A percentile compares a stretch with the other conserved stretches of the same genome.
phyloP scores from a whole-genome alignment of 768 basidiomycete genomes.

The Auriscalpium microsporum region DNA sequence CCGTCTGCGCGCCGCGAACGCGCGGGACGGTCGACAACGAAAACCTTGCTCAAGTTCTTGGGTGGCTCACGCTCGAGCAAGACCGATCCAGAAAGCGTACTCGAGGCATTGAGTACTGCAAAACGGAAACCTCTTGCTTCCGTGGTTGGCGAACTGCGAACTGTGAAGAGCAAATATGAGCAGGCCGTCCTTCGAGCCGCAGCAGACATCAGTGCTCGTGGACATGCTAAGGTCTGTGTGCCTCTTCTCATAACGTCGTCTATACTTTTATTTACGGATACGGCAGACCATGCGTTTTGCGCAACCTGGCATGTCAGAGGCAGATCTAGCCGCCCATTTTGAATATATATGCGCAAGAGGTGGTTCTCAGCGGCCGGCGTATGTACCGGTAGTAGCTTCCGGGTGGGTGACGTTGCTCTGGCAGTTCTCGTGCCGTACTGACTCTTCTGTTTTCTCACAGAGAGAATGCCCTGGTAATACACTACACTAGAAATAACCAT shows the following conservation, averaged over 20 bases:
- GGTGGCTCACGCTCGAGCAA: conserved; percentile 17
- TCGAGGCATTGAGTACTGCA: conserved; percentile 43
- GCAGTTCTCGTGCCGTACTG: neutral
- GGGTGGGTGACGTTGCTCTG: conserved; percentile 44
- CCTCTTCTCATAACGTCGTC: neutral
- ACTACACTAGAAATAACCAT: conserved; percentile 91
- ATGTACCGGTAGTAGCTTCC: conserved; percentile 95
- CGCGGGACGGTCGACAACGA: neutral
- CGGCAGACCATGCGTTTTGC: conserved; percentile 78
- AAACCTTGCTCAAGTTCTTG: conserved; percentile 16
- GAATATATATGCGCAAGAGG: conserved; percentile 75
- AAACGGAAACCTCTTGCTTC: conserved; percentile 48
- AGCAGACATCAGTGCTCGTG: conserved; percentile 79
- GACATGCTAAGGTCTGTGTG: conserved; percentile 65
- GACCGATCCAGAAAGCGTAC: conserved; percentile 45
- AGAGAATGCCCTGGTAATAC: conserved; percentile 83
- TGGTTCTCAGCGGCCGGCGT: conserved; percentile 85
- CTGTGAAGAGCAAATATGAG: conserved; percentile 76
- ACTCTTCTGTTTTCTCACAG: conserved; percentile 28
- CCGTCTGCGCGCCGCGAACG: conserved; percentile 9
- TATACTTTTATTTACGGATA: neutral
- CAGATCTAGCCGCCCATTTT: conserved; percentile 71
- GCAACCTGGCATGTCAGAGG: conserved; percentile 46
- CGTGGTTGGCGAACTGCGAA: conserved; percentile 61
- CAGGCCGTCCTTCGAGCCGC: conserved; percentile 72